Evolutionary conservation across 2,329 filamentous ascomycete species (phyloP), one percentile per base, ranked within the genome.

Genomic region (Neofusicoccum cordaticola): DNA sequence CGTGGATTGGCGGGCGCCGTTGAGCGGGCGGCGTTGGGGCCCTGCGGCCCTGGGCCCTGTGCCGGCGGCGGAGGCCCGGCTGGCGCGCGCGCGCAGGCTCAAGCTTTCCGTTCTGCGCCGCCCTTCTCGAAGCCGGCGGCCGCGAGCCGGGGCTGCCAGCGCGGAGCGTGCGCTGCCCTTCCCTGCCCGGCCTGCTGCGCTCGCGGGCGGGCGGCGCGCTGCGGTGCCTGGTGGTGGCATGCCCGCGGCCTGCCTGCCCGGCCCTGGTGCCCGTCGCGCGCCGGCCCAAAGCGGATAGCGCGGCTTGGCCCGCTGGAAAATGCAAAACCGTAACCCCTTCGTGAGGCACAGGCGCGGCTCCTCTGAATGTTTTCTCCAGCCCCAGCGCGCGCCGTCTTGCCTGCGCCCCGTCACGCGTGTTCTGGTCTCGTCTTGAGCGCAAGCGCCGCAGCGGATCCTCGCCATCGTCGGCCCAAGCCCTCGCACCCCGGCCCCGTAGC

Each of bases 371-470:
- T 56, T 60, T 60, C 56, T 45, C 56, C 56, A 60, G 56, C 56
- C 41, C 27, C 53, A 34, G 53, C 52, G 27, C 50, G 52, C 52
- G 19, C 51, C 35, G 35, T 9, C n/a, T 17, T 27, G 51, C 51
- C 51, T 9, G 9, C 52, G 19, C 39, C 13, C 22, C 44, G 48
- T n/a, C 47, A 22, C 47, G 47, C 27, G 47, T 50, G 47, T 50
- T 47, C 41, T 37, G 56, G n/a, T 58, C 39, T 31, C 22, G 39
- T 19, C 53, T 39, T 31, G 39, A 37, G 48, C 34, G 56, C 56
- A 58, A 58, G 53, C 53, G 53, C 53, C 53, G 53, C 53, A 60
- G 56, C 56, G 56, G 56, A 58, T 58, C 47, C 47, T 35, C 27
- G 48, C 17, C 48, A 9, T 52, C 48, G 48, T 19, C 48, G 48